These are phyloP conservation scores for Calonectria fujianensis DNA, from an alignment of 2,329 filamentous ascomycete genomes.

Conservation along the genomic window DNA sequence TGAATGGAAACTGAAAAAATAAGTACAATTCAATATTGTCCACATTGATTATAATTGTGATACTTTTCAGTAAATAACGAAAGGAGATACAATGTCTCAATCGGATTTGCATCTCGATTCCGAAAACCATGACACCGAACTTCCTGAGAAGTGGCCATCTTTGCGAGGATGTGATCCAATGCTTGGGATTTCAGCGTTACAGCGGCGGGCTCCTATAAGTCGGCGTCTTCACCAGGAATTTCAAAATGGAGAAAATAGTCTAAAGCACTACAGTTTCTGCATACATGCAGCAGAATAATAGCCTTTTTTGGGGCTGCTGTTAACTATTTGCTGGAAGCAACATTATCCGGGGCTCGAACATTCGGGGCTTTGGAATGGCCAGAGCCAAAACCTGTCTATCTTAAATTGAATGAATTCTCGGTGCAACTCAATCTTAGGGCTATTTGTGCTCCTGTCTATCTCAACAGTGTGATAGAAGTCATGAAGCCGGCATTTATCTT, in stretches of 20 bases:
- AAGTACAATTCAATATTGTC: conserved; percentile 30
- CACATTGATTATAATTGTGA: no score
- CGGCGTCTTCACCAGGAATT: not conserved
- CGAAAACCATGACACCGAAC: not conserved
- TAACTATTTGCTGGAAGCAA: no score
- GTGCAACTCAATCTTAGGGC: not conserved
- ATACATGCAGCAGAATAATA: no score
- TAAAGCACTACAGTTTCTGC: no score
- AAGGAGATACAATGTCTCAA: not conserved
- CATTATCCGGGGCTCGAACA: not conserved
- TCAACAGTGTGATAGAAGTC: not conserved
- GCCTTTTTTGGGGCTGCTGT: no score
- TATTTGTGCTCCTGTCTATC: not conserved
- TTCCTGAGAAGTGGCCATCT: not conserved
- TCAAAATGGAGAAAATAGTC: not conserved
- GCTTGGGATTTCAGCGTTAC: not conserved
- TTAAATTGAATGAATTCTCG: not conserved
- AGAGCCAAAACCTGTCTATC: not conserved
- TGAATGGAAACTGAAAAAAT: conserved; percentile 51
- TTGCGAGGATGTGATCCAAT: not conserved
- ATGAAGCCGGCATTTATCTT: not conserved
- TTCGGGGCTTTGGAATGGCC: not conserved
- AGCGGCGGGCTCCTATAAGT: no score
- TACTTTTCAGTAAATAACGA: not conserved
- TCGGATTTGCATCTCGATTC: not conserved